Base-by-base conservation (phyloP, 1,139 yeast genomes). In the Pichia sp. region DNA sequence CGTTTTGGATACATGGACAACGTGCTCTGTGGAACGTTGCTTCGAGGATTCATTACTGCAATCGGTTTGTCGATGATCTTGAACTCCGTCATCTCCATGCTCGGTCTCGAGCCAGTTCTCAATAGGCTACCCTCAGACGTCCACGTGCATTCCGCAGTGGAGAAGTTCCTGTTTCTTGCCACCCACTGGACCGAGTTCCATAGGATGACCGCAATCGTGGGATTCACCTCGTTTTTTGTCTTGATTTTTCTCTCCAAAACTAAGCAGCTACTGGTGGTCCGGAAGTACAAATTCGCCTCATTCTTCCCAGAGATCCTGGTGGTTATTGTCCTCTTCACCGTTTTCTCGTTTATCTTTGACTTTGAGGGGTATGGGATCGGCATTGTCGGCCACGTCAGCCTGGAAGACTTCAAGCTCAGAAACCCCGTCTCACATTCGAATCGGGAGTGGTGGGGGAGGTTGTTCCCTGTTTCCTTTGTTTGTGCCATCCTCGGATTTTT, bases 11-110 rank as follows among this genome's bases (percentile, higher is more conserved):
- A 85, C 66, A 74, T 93, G 50, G 97, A 93, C 64, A 89, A 90
- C 59, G 92, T 93, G 0, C 75, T 93, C 54, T 85, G 95, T 57
- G 86, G 90, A 10, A 85, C 96, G 0, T 74, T 93, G 43, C 74
- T 93, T 34, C 79, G 95, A 62, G 98, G 98, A 0, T 93, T 93
- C 67, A 88, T 93, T 45, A 81, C 93, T 48, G 96, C 96, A 0
- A 95, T 93, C n/a, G 98, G 97, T 12, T 67, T 89, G 17, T 92
- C 92, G 9, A 92, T 93, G 93, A 76, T 90, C 20, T 78, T 90
- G 50, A 91, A 88, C 65, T 86, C 97, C 2, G 65, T 80, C 27
- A 81, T 91, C 17, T 80, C 85, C 6, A 87, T 86, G 68, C 70
- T 92, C 47, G 96, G 96, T 0, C 72, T 93, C 43, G 70, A 69